These are phyloP conservation scores for Colletotrichum karsti DNA, from an alignment of 2,329 filamentous ascomycete genomes.

Conservation along the genomic window DNA sequence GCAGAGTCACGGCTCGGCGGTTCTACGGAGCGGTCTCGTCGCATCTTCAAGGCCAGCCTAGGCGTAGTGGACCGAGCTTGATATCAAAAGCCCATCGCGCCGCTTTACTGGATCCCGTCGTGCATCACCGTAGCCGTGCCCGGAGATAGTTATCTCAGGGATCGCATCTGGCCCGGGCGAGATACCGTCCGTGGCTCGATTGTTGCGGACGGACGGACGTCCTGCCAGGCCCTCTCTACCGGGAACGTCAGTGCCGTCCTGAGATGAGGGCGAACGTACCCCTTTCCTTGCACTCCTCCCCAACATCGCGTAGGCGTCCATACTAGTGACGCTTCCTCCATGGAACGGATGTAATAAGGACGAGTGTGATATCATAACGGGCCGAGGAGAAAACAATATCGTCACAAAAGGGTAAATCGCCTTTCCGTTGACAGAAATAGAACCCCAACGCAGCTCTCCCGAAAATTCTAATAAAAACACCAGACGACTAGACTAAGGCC, in stretches of 20 bases:
- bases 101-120: neutral
- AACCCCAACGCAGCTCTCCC: neutral
- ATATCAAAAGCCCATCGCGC: too few species aligned
- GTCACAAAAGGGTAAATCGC: too few species aligned
- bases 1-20: neutral
- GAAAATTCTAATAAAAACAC: neutral
- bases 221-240: neutral
- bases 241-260: neutral
- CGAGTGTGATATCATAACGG: too few species aligned
- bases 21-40: conserved; percentile 3
- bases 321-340: too few species aligned
- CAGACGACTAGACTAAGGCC: neutral
- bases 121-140: neutral
- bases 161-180: neutral
- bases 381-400: too few species aligned
- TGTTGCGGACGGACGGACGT: neutral
- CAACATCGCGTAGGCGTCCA: too few species aligned
- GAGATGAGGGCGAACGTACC: neutral
- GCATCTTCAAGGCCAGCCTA: neutral
- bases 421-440: neutral
- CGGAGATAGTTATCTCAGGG: neutral
- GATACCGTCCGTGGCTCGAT: neutral
- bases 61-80: neutral
- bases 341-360: too few species aligned
- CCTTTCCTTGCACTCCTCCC: neutral